Percentiles rank a stretch among this genome's conserved stretches.
Conservation (phyloP, 1,139 yeast species). For the Nakaseomyces glabratus region DNA sequence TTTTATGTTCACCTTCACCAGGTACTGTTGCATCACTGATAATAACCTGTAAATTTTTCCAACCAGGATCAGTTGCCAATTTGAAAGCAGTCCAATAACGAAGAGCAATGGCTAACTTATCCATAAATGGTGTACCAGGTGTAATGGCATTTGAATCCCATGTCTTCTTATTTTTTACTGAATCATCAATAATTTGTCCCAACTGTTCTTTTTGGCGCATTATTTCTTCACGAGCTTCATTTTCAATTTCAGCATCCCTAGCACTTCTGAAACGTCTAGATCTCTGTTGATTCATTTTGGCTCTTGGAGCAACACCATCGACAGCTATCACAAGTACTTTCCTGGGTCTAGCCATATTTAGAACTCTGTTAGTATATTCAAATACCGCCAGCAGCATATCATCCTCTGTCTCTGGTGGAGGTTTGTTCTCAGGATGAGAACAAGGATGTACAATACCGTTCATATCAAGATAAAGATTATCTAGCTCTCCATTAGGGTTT, state of each 20-base stretch:
- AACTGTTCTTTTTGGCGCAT: conserved; percentile 41
- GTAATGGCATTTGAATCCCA: conserved; percentile 98
- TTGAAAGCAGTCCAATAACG: conserved; percentile 89
- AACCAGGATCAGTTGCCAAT: conserved; percentile 76
- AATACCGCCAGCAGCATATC: conserved; percentile 91
- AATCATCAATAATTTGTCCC: conserved; percentile 59
- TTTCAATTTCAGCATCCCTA: conserved; percentile 69
- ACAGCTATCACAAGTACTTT: conserved; percentile 89
- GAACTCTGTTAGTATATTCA: conserved; percentile 78
- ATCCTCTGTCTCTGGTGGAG: conserved; percentile 89
- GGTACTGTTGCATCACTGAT: conserved; percentile 96
- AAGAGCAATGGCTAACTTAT: conserved; percentile 68
- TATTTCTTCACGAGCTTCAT: conserved; percentile 50
- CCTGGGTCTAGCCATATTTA: conserved; percentile 91
- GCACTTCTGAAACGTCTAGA: conserved; percentile 95
- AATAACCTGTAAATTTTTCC: conserved; percentile 78
- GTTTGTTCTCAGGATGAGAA: conserved; percentile 90
- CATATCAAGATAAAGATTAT: conserved; percentile 87
- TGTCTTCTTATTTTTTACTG: conserved; percentile 39
- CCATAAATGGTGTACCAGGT: conserved; percentile 98
- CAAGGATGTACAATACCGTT: conserved; percentile 97
- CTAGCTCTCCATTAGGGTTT: conserved; percentile 93
- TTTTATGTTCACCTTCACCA: conserved; percentile 98
- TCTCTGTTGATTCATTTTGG: conserved; percentile 97
- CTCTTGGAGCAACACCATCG: conserved; percentile 98